A percentile compares a stretch with the other conserved stretches of the same genome.
Evolutionary conservation across 2,329 filamentous ascomycete genomes (phyloP).

Genomic region (Fusarium tupiense): DNA sequence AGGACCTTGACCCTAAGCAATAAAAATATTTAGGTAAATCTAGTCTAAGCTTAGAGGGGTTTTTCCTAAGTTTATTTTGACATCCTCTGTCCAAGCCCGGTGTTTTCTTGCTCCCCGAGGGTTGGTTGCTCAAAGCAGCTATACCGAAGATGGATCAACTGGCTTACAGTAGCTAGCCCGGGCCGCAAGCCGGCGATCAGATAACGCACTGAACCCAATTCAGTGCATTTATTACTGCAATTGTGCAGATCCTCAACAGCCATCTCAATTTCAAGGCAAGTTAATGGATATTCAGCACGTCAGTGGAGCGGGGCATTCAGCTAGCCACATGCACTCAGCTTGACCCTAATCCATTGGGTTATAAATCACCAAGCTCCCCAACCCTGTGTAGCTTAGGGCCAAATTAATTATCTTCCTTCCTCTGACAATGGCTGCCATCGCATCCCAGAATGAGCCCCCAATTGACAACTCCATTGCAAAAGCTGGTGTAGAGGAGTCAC

Average conservation of each 20-base stretch:
- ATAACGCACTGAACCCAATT: background rate
- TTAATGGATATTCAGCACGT: background rate
- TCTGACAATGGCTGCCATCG: background rate
- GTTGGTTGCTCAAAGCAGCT: rapidly evolving
- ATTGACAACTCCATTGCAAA: rapidly evolving
- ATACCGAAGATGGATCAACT: background rate
- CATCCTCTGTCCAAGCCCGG: no score
- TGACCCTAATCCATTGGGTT: rapidly evolving
- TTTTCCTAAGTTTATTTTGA: no score
- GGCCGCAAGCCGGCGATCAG: background rate
- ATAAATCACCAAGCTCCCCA: background rate
- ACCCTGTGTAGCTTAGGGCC: rapidly evolving
- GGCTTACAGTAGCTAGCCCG: background rate
- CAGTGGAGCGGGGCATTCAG: background rate
- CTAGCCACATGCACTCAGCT: background rate
- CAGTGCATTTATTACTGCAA: background rate
- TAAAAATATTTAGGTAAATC: no score
- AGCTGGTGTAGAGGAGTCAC: background rate
- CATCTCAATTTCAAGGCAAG: background rate
- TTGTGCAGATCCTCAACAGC: background rate
- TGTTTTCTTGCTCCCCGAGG: no score
- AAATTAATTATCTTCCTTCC: rapidly evolving
- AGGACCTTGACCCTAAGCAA: no score
- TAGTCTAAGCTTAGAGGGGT: no score
- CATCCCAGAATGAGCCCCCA: rapidly evolving